Conservation (phyloP, 441 rosid species). For the Adansonia madagascariensis region DNA sequence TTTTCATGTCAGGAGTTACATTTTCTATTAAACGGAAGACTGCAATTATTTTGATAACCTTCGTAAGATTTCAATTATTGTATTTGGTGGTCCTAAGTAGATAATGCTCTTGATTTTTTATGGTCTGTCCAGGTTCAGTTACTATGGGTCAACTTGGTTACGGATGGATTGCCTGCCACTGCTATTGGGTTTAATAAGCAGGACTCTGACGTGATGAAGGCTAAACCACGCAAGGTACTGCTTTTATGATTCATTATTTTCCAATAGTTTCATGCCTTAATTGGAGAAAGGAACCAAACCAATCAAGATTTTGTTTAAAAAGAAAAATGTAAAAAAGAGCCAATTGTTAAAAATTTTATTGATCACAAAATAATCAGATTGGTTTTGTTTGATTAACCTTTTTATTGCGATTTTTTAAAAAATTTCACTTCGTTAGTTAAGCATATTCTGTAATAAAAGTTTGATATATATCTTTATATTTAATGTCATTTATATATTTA, state of each 20-base stretch:
- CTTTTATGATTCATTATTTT: constrained; percentile 19
- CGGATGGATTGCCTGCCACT: constrained; percentile 99
- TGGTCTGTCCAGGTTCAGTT: constrained; percentile 78
- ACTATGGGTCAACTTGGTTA: constrained; percentile 98
- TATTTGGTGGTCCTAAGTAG: constrained; percentile 6
- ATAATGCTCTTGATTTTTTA: constrained; percentile 19
- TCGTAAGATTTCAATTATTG: neutral
- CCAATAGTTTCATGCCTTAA: neutral
- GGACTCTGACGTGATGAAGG: constrained; percentile 97
- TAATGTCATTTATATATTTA: neutral
- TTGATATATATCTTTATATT: neutral
- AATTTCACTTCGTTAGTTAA: neutral
- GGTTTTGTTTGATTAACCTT: neutral
- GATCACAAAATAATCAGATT: neutral
- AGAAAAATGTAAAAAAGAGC: neutral
- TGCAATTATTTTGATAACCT: constrained; percentile 14
- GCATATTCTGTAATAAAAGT: neutral
- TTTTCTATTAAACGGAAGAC: neutral
- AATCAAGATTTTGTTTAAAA: constrained; percentile 18
- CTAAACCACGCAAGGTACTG: constrained; percentile 94
- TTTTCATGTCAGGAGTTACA: neutral
- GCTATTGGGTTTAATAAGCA: constrained; percentile 99
- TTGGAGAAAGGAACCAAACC: neutral
- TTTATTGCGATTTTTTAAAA: neutral
- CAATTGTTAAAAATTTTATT: constrained; percentile 14